Conservation (phyloP, 345 rosid species). For the Hirschfeldia incana region DNA sequence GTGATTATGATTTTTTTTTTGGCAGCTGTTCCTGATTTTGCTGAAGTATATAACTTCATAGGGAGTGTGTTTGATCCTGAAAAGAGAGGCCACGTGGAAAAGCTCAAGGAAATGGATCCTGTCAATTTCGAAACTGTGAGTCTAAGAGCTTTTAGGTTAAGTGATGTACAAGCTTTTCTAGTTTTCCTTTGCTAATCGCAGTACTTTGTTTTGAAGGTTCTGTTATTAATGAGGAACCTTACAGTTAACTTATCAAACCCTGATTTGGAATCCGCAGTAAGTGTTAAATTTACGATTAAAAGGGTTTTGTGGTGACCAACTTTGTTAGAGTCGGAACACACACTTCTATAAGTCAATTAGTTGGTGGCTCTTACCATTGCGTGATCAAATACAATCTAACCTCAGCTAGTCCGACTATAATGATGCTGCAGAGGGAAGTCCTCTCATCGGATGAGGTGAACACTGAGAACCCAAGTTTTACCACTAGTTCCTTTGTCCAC, state of each 20-base stretch:
- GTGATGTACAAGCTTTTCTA: neutral
- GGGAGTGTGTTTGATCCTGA: constrained; percentile 92
- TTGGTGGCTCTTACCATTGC: neutral
- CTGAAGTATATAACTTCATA: constrained; percentile 88
- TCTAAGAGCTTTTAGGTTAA: neutral
- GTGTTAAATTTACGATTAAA: constrained; percentile 39
- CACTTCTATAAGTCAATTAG: neutral
- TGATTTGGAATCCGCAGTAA: constrained; percentile 83
- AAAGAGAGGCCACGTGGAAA: constrained; percentile 61
- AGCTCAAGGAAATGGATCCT: constrained; percentile 98
- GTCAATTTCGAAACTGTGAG: constrained; percentile 92
- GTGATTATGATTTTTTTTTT: neutral
- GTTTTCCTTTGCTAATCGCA: neutral
- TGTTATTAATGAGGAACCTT: constrained; percentile 88
- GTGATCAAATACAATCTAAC: constrained; percentile 30
- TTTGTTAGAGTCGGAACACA: neutral
- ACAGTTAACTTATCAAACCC: constrained; percentile 82
- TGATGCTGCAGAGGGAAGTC: constrained; percentile 50
- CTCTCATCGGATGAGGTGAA: constrained; percentile 50
- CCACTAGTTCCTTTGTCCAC: constrained; percentile 38
- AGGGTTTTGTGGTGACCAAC: neutral
- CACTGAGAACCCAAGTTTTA: constrained; percentile 42
- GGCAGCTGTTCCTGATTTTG: constrained; percentile 81
- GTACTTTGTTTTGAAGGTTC: constrained; percentile 55
- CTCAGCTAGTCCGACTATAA: constrained; percentile 42